Evolutionary conservation across 1,139 yeast species (phyloP), one percentile per base, ranked within the genome.

Genomic region (Spathaspora sp.): DNA sequence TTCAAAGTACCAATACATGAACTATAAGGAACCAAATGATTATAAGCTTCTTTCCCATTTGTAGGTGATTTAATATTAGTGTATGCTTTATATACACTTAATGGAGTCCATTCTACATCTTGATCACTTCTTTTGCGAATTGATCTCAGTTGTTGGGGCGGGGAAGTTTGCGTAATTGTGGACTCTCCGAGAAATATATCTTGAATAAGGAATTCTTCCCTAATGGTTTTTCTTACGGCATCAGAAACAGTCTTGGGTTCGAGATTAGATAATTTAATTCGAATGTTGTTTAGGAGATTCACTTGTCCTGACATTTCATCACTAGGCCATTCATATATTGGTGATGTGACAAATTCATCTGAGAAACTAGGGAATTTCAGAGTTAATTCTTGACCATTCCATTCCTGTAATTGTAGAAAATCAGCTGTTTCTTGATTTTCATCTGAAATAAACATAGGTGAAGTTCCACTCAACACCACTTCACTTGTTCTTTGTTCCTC

Each of bases 81-180:
- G 47, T 63, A 71, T 2, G 73, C 74, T 37, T 67, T 64, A 51
- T 60, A 70, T 2, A 72, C 57, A 20, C 73, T 67, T 16, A 66
- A 54, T 1, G 76, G 76, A 37, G 60, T 60, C 77, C 77, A 72
- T 16, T 49, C 56, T 13, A 52, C 56, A 40, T 47, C 63, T 17
- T 52, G 54, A 37, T 55, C 61, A 2, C 43, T 43, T 34, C 63
- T 61, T 34, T 60, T 57, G 44, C 65, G 48, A 42, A 65, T 55
- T 38, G 55, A 52, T 29, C 52, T 51, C 47, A 10, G 49, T 45
- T 16, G 48, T 44, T 15, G 48, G 47, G 23, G 46, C 43, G 24
- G 4, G 8, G 9, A 15, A n/a, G 29, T 5, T 2, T 34, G 39
- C 1, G 24, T 10, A 4, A 38, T 26, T 3, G 29, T 27, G 16